phyloP scores from a whole-genome alignment of 495 filamentous ascomycete species.

The Podospora pseudoanserina region DNA sequence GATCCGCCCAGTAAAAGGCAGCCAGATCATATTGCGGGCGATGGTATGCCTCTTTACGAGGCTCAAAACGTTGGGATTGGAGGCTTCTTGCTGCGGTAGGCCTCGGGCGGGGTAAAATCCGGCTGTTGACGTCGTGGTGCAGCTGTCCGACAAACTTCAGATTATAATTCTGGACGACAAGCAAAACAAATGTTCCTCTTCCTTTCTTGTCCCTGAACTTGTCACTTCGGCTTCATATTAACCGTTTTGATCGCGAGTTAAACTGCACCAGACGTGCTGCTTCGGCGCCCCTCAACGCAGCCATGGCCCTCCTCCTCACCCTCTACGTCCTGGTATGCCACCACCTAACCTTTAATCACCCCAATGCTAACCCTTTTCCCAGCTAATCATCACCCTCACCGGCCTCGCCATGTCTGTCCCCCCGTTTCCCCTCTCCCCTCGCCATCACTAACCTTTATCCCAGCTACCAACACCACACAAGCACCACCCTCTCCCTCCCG shows the following conservation, averaged over 20 bases:
- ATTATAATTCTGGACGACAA: background rate
- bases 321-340: constrained; percentile 14
- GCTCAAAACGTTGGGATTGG: background rate
- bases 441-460: background rate
- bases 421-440: background rate
- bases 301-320: constrained; percentile 8
- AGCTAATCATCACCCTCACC: constrained; percentile 26
- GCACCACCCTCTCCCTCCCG: constrained; percentile 48
- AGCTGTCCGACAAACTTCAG: background rate
- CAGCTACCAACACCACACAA: constrained; percentile 50
- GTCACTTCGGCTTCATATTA: background rate
- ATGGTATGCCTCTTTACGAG: background rate
- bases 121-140: background rate
- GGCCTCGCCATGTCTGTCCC: background rate
- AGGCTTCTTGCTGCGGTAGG: background rate
- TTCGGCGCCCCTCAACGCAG: background rate
- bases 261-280: background rate
- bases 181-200: background rate
- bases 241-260: background rate
- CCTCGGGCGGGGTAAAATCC: background rate
- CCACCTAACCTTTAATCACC: background rate
- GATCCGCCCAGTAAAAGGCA: no score
- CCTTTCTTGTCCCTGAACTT: background rate
- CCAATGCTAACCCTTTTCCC: background rate
- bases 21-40: background rate